Conservation (phyloP, 108 stramenopile genomes). For the Fragilariopsis cylindrus region DNA sequence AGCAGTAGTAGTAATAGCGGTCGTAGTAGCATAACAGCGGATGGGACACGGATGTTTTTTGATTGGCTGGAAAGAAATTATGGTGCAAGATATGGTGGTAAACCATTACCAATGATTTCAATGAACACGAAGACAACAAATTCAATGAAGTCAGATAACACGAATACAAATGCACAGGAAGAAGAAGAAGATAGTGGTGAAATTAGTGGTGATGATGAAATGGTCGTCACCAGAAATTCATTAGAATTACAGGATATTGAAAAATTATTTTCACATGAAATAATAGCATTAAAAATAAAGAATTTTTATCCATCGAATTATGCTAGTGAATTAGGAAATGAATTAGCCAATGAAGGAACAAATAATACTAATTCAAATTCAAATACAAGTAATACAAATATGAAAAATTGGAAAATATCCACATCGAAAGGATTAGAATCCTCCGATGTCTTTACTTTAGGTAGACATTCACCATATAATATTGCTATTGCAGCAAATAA, state of each 20-base stretch:
- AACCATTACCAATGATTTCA: constrained; percentile 21
- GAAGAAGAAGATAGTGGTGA: background rate
- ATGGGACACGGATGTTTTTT: constrained; percentile 42
- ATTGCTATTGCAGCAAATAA: constrained; percentile 53
- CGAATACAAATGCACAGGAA: background rate
- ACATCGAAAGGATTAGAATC: constrained; percentile 73
- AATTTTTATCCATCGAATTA: constrained; percentile 55
- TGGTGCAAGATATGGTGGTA: constrained; percentile 33
- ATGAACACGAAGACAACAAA: background rate
- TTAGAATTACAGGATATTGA: constrained; percentile 25
- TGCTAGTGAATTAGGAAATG: constrained; percentile 51
- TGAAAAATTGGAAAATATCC: constrained; percentile 71
- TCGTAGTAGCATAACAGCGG: background rate
- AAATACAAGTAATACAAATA: background rate
- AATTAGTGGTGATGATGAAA: background rate
- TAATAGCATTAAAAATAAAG: constrained; percentile 64
- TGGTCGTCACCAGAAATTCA: constrained; percentile 17
- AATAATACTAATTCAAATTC: background rate
- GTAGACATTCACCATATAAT: constrained; percentile 82
- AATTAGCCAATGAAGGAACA: constrained; percentile 43
- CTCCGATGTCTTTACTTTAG: constrained; percentile 77
- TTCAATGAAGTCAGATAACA: no score
- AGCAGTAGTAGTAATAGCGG: no score
- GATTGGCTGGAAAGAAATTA: constrained; percentile 45
- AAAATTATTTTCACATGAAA: constrained; percentile 59